Conservation (phyloP, 1,139 yeast species). For the Blastobotrys serpentis region DNA sequence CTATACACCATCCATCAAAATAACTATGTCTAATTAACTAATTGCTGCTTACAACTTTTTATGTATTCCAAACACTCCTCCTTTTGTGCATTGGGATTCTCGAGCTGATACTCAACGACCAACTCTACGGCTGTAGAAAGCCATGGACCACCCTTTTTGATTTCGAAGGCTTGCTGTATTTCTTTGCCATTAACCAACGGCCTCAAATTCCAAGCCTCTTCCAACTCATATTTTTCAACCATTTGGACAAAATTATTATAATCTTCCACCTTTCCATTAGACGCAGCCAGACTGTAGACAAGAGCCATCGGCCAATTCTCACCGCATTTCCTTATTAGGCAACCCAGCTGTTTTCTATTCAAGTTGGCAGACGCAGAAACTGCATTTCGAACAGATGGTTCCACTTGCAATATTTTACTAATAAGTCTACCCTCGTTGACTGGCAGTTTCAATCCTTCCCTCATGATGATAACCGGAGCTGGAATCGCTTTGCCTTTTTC, state of each 20-base stretch:
- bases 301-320: slow-evolving; percentile 51
- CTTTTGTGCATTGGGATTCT: slow-evolving; percentile 54
- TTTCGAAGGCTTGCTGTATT: slow-evolving; percentile 48
- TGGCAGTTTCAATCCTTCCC: slow-evolving; percentile 71
- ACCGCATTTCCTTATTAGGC: slow-evolving; percentile 55
- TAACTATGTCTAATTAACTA: neutral
- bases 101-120: slow-evolving; percentile 71
- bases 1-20: too few relatives aligned
- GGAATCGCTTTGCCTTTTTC: slow-evolving; percentile 42
- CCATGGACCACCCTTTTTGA: slow-evolving; percentile 82
- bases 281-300: slow-evolving; percentile 25
- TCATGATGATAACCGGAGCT: slow-evolving; percentile 49
- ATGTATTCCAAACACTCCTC: slow-evolving; percentile 42
- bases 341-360: slow-evolving; percentile 60
- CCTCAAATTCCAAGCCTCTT: slow-evolving; percentile 35
- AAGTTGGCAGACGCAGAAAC: neutral
- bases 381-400: slow-evolving; percentile 27
- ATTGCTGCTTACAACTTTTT: neutral
- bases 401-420: slow-evolving; percentile 42
- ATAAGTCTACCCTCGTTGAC: slow-evolving; percentile 55
- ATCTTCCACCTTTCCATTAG: slow-evolving; percentile 7
- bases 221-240: slow-evolving; percentile 27
- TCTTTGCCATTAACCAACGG: slow-evolving; percentile 60
- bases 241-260: slow-evolving; percentile 23
- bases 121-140: slow-evolving; percentile 55